Base-by-base conservation (phyloP, 495 filamentous ascomycete species). In the Tuber aestivum region DNA sequence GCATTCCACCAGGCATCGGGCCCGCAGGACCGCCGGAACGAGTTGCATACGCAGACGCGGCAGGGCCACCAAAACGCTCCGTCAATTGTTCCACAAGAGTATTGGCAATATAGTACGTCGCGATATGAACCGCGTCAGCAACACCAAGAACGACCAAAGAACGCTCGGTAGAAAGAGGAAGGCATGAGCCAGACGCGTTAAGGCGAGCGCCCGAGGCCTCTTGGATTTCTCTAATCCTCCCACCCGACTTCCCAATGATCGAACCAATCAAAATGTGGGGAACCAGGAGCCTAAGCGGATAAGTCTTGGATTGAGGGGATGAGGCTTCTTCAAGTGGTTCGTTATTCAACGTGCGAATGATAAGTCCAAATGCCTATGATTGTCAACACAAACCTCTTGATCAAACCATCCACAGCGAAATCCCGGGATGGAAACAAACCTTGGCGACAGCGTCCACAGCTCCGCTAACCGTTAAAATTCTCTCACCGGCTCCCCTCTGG, bases 241-340 rank as follows among this genome's bases (percentile, higher is more conserved):
- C 91, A 76, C 95, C 95, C 75, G 90, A 92, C 86, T 98, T 97
- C 82, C 95, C 95, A 85, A 99, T 99, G 86, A 99, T 97, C 23
- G 96, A 97, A 56, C 95, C 95, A 81, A 99, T 98, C 74, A 99
- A 89, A 78, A 98, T 94, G 83, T 98, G 95, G 35, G 95, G 95
- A 78, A 99, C 92, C 73, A 99, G 90, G 70, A 99, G 91, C 76
- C 95, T 94, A 74, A 99, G 90, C 76, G 95, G 95, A 79, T 99
- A 99, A 16, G 95, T 97, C 89, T 97, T 97, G 56, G 95, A 98
- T 80, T 95, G 92, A 72, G 93, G 87, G 81, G 90, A 96, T 48
- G 95, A 99, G 76, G 95, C 86, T 80, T 92, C 87, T 75, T 92
- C 90, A 80, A 98, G 87, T 61, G 92, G 91, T 85, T 99, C 95